A percentile compares a stretch with the other conserved stretches of the same genome.
Conservation (phyloP, 768 basidiomycete species). For the Kwoniella botswanensis region DNA sequence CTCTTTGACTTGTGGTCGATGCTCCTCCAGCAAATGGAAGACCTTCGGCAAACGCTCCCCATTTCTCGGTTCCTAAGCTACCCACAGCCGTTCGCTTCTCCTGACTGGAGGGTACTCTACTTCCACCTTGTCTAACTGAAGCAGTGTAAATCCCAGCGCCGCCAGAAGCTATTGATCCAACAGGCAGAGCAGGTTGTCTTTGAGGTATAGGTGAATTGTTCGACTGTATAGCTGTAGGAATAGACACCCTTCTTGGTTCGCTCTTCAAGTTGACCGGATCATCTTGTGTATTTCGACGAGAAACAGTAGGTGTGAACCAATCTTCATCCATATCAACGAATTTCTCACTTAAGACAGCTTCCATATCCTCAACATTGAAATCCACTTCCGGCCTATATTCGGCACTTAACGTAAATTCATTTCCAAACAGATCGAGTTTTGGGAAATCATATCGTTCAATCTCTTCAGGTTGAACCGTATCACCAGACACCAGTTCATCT, state of each 20-base stretch:
- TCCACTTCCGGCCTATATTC: slow-evolving; percentile 52
- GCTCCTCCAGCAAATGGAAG: slow-evolving; percentile 49
- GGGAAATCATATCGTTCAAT: slow-evolving; percentile 39
- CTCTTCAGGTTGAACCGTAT: slow-evolving; percentile 20
- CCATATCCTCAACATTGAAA: slow-evolving; percentile 54
- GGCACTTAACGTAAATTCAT: slow-evolving; percentile 36
- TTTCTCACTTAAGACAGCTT: slow-evolving; percentile 51
- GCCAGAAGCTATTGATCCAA: slow-evolving; percentile 33
- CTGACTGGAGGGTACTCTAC: slow-evolving; percentile 28
- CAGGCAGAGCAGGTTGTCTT: slow-evolving; percentile 36
- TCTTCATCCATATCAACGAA: slow-evolving; percentile 57
- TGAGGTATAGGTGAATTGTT: slow-evolving; percentile 44
- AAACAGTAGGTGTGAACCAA: slow-evolving; percentile 57
- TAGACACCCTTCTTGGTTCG: slow-evolving; percentile 7
- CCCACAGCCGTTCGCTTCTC: slow-evolving; percentile 21
- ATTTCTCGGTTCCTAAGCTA: slow-evolving; percentile 30
- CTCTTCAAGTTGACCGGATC: background rate
- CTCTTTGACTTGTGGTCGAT: slow-evolving; percentile 5
- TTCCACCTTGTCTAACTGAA: slow-evolving; percentile 15
- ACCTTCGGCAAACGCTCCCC: slow-evolving; percentile 45
- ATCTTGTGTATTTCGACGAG: slow-evolving; percentile 14
- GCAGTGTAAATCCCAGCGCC: slow-evolving; percentile 10
- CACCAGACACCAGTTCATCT: slow-evolving; percentile 25
- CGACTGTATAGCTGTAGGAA: slow-evolving; percentile 29
- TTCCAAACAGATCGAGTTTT: slow-evolving; percentile 42